A percentile compares a stretch with the other conserved stretches of the same genome.
phyloP scores from a whole-genome alignment of 257 asterid genomes.

The Nicotiana tabacum region DNA sequence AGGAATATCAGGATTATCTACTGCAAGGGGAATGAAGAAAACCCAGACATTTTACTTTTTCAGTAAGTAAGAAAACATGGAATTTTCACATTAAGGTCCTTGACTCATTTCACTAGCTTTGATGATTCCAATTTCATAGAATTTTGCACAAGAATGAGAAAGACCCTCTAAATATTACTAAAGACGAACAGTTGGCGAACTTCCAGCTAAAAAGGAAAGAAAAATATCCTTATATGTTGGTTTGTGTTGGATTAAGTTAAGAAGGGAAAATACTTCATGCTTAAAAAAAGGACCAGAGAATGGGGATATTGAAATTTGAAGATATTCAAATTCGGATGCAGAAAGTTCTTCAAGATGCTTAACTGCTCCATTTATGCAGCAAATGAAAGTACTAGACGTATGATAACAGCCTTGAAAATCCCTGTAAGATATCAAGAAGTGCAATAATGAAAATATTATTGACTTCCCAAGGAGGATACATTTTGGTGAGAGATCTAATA shows the following conservation, averaged over 20 bases:
- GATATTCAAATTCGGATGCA: neutral
- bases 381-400: neutral
- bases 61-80: neutral
- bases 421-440: neutral
- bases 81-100: neutral
- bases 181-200: neutral
- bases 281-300: neutral
- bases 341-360: constrained; percentile 7
- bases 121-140: neutral
- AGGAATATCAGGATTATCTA: neutral
- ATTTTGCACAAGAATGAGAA: neutral
- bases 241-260: neutral
- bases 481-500: neutral
- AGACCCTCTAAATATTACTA: neutral
- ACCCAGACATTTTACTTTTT: neutral
- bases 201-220: neutral
- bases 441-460: neutral
- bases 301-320: neutral
- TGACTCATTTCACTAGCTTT: neutral
- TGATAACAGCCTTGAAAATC: neutral
- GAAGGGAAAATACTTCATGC: neutral
- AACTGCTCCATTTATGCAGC: neutral
- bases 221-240: neutral
- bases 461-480: neutral
- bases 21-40: neutral